Evolutionary conservation across 2,329 filamentous ascomycete species (phyloP), one percentile per base, ranked within the genome.

Genomic region (Trichoderma sp.): DNA sequence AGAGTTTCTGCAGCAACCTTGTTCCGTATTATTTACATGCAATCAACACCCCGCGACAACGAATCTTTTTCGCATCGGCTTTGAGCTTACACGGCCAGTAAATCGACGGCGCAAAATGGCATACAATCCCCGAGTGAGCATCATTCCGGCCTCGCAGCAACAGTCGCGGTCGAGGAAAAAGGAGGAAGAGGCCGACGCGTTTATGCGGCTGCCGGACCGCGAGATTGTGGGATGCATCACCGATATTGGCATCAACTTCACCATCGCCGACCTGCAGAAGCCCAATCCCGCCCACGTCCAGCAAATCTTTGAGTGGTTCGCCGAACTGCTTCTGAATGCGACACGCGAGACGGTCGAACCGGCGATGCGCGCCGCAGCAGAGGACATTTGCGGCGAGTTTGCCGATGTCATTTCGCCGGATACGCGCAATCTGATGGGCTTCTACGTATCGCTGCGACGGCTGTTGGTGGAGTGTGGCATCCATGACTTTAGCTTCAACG

Each of bases 211-310:
- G 67, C 83, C 86, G 8, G 88, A 89, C 78, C 84, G 84, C 74
- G 95, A 99, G 79, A 97, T 99, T 70, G 94, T 94, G 73, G 93
- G 92, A 77, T 99, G 95, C 80, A 97, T 99, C 82, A 95, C 91
- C 75, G 95, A 98, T 78, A 97, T 98, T 75, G 94, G 94, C 68
- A 94, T 98, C 74, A 89, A 88, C 32, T 97, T 98, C 79, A 91
- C 88, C 39, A 84, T 94, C 19, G 87, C 91, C 70, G 94, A 99
- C 80, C 86, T 99, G 48, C 89, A 94, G 74, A 98, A 97, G 77
- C 95, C 95, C 5, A 97, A 97, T 74, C 91, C 95, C 3, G 88
- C 94, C 69, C 93, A 97, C 75, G 94, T 98, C 64, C 95, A 99
- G 80, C 93, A 95, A 84, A 93, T 99, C 63, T 97, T 98, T 77